Evolutionary conservation across 2,329 filamentous ascomycete species (phyloP).

Genomic region (Stylonectria norvegica): DNA sequence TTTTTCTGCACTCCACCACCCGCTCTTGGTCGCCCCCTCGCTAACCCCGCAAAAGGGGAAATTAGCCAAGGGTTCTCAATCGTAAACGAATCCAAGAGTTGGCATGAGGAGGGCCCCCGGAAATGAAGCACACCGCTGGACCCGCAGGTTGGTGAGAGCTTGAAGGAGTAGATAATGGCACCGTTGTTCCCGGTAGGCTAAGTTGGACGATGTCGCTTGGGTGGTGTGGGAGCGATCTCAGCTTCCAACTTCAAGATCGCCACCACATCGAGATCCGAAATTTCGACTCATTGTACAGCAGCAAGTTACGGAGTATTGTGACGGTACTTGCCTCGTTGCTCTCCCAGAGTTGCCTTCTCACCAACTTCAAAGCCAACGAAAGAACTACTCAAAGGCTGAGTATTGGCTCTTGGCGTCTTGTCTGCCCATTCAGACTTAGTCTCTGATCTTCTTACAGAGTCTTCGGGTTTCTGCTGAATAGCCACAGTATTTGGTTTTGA

Average conservation of each 20-base stretch:
- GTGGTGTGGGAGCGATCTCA: conserved; percentile 13
- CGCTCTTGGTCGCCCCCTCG: conserved; percentile 1
- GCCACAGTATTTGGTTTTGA: too few relatives aligned
- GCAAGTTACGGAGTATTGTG: too few relatives aligned
- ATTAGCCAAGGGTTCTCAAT: conserved; percentile 1
- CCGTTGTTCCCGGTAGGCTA: conserved; percentile 5
- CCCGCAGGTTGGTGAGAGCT: conserved; percentile 3
- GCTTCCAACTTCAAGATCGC: conserved; percentile 17
- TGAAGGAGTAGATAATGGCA: conserved; percentile 17
- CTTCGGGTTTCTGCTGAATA: too few relatives aligned
- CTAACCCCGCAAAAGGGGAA: conserved; percentile 21
- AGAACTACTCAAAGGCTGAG: too few relatives aligned
- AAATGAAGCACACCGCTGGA: conserved; percentile 23
- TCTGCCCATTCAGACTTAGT: too few relatives aligned
- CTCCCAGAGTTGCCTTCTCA: too few relatives aligned
- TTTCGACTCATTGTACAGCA: too few relatives aligned
- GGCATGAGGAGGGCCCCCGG: conserved; percentile 3
- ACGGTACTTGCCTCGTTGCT: conserved; percentile 8
- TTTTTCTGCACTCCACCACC: conserved; percentile 4
- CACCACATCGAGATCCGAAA: conserved; percentile 10
- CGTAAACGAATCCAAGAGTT: conserved; percentile 1
- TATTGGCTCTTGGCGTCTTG: too few relatives aligned
- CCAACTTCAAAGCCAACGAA: too few relatives aligned
- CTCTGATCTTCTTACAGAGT: too few relatives aligned
- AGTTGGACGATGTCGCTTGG: neutral